phyloP scores from a whole-genome alignment of 768 basidiomycete species.

The Suillus weaverae region DNA sequence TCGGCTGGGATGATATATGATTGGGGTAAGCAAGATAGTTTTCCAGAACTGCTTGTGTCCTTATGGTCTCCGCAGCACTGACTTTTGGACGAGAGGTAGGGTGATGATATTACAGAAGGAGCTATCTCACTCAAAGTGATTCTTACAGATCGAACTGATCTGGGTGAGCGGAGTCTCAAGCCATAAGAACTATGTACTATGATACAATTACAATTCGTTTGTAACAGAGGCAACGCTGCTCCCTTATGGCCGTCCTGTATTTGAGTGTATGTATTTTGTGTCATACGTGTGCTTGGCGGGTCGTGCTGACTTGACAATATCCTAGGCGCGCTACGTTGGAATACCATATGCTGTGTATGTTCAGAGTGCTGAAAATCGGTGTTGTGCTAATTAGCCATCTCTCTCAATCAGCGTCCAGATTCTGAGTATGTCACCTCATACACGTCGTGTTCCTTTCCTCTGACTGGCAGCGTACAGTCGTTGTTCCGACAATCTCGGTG shows the following conservation, averaged over 20 bases:
- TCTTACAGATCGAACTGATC: not conserved
- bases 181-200: not conserved
- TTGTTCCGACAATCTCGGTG: not conserved
- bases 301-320: too few species aligned
- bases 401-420: not conserved
- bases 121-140: not conserved
- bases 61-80: not conserved
- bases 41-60: not conserved
- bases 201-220: not conserved
- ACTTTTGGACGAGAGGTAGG: not conserved
- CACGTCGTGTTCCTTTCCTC: not conserved
- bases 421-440: not conserved
- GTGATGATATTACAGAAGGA: not conserved
- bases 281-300: too few species aligned
- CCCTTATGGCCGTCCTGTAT: not conserved
- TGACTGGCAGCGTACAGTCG: not conserved
- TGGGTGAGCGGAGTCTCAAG: not conserved
- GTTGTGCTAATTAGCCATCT: too few species aligned
- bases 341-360: too few species aligned
- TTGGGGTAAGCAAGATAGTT: not conserved
- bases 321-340: too few species aligned
- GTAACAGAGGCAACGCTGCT: not conserved
- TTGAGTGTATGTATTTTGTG: too few species aligned
- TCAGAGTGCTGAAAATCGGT: too few species aligned
- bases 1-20: not conserved